Percentiles rank a stretch among this genome's conserved stretches.
Evolutionary conservation across 2,329 filamentous ascomycete genomes (phyloP).

Genomic region (Sporothrix brasiliensis): DNA sequence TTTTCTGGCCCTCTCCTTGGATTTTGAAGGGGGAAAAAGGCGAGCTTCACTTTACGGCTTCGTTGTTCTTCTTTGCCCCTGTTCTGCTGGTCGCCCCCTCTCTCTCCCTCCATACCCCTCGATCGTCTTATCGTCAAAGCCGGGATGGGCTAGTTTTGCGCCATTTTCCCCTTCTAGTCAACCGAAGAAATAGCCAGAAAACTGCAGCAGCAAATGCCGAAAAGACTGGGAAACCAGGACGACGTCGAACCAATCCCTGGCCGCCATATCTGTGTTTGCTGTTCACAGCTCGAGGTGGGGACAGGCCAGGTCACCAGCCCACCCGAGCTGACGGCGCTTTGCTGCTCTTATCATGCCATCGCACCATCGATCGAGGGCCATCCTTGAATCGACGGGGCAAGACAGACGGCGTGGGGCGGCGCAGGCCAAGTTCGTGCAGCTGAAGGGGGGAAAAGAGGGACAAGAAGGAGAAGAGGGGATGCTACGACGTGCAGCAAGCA

Average conservation of each 20-base stretch:
- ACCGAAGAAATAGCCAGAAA: no score
- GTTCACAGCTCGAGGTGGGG: not conserved
- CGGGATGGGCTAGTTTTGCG: slow-evolving; percentile 11
- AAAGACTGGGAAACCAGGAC: not conserved
- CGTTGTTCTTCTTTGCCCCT: no score
- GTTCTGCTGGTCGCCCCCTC: not conserved
- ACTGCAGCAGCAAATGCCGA: not conserved
- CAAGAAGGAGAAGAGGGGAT: not conserved
- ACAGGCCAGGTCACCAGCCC: not conserved
- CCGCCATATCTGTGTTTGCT: not conserved
- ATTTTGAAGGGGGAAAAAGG: not conserved
- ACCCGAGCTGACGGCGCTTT: not conserved
- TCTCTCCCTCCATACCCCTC: not conserved
- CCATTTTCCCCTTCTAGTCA: not conserved
- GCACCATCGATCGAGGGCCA: slow-evolving; percentile 15
- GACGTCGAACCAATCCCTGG: not conserved
- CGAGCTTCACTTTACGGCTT: no score
- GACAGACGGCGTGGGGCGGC: not conserved
- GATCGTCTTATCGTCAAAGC: not conserved
- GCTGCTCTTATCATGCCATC: slow-evolving; percentile 8
- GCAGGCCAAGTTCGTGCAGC: not conserved
- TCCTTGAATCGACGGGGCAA: not conserved
- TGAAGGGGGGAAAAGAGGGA: not conserved
- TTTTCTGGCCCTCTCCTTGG: not conserved
- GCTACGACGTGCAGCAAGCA: no score